These are phyloP conservation scores for Penicillium sumatraense DNA, from an alignment of 2,329 filamentous ascomycete species.

Conservation along the genomic window DNA sequence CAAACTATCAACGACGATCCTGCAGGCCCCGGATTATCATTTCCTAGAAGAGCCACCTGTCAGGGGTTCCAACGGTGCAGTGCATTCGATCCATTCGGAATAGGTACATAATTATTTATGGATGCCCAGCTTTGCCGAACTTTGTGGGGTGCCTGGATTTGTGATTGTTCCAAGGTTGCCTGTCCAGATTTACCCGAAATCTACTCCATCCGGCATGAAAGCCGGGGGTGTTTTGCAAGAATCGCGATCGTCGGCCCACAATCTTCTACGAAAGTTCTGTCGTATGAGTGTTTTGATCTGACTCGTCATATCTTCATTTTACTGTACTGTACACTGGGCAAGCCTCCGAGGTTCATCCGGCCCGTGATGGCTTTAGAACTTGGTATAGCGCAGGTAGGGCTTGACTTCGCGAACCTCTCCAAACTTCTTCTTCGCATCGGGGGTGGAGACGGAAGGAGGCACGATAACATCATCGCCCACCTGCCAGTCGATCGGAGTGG, in stretches of 20 bases:
- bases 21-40: constrained; percentile 16
- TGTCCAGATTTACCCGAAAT: constrained; percentile 14
- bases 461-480: constrained; percentile 92
- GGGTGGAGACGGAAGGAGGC: constrained; percentile 78
- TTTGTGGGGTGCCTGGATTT: background rate
- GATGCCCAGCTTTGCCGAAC: background rate
- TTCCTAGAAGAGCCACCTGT: constrained; percentile 14
- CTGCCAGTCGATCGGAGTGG: constrained; percentile 89
- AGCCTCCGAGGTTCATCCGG: background rate
- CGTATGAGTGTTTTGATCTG: background rate
- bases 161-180: constrained; percentile 1
- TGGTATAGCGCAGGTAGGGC: constrained; percentile 44
- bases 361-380: constrained; percentile 15
- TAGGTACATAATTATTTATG: too few relatives aligned
- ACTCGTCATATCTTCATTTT: constrained; percentile 2
- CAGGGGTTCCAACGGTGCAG: constrained; percentile 14
- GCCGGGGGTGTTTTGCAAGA: constrained; percentile 1
- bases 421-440: constrained; percentile 87
- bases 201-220: constrained; percentile 12
- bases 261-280: background rate
- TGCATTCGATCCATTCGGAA: background rate
- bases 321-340: background rate
- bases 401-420: constrained; percentile 69
- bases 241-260: background rate
- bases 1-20: constrained; percentile 10